Evolutionary conservation across 139 green algal species (phyloP).

Genomic region (Picochlorum costavermella): DNA sequence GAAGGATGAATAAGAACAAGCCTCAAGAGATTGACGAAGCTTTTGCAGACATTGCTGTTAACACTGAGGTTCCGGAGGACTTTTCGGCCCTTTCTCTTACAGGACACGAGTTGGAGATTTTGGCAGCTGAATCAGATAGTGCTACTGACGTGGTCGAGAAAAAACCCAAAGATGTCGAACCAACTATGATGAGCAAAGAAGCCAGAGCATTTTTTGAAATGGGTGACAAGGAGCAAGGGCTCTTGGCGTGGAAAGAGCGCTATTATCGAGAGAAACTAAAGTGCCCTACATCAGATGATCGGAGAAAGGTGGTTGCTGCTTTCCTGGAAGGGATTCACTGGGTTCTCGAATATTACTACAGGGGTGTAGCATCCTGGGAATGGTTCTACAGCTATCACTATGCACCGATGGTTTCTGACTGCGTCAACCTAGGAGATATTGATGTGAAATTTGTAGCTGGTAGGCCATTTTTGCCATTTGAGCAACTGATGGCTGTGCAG

Average conservation of each 20-base stretch:
- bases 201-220: constrained; percentile 63
- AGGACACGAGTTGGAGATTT: constrained; percentile 27
- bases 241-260: constrained; percentile 65
- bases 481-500: constrained; percentile 88
- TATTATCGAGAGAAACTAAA: constrained; percentile 85
- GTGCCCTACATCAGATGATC: not conserved
- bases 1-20: constrained; percentile 5
- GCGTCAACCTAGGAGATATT: constrained; percentile 18
- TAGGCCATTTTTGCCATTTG: constrained; percentile 73
- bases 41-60: constrained; percentile 30
- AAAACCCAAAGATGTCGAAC: constrained; percentile 12
- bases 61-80: not conserved
- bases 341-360: constrained; percentile 94
- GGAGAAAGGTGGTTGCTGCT: constrained; percentile 34
- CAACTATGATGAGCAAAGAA: constrained; percentile 80
- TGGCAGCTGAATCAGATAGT: constrained; percentile 32
- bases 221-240: constrained; percentile 44
- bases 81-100: not conserved
- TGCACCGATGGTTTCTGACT: constrained; percentile 74
- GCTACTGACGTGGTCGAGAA: constrained; percentile 1
- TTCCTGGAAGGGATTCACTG: constrained; percentile 77
- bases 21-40: constrained; percentile 23
- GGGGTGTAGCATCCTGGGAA: constrained; percentile 79
- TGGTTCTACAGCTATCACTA: constrained; percentile 95
- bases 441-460: constrained; percentile 54